Evolutionary conservation across 768 basidiomycete genomes (phyloP).

Genomic region (Boletus pseudopeckii): DNA sequence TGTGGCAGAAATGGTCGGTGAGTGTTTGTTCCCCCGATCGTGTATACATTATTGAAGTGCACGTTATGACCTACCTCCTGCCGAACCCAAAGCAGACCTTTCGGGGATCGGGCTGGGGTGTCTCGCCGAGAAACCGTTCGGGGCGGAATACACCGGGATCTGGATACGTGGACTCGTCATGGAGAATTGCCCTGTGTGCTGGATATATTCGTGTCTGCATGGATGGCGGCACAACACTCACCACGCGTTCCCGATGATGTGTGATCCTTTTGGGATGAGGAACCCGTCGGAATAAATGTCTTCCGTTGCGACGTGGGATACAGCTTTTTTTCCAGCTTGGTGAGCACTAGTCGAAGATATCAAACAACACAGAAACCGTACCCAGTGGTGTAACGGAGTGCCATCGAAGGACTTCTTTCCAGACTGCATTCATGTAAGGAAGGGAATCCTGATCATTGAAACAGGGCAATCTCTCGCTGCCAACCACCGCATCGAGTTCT

Average conservation of each 20-base stretch:
- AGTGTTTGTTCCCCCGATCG: neutral
- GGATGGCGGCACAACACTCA: conserved; percentile 9
- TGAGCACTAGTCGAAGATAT: neutral
- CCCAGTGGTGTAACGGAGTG: conserved; percentile 14
- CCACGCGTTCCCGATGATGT: conserved; percentile 22
- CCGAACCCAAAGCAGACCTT: conserved; percentile 23
- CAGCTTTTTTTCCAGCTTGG: neutral
- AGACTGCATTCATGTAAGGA: conserved; percentile 25
- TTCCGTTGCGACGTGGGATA: conserved; percentile 18
- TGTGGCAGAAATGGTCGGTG: neutral
- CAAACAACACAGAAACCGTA: conserved; percentile 24
- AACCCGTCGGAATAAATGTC: conserved; percentile 15
- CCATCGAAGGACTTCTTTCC: conserved; percentile 28
- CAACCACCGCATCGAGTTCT: conserved; percentile 25
- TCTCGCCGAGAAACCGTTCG: conserved; percentile 31
- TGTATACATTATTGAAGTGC: no score
- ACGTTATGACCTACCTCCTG: no score
- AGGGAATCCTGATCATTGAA: conserved; percentile 22
- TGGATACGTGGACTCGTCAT: conserved; percentile 41
- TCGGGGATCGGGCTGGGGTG: conserved; percentile 17
- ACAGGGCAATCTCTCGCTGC: conserved; percentile 18
- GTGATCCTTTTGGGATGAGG: conserved; percentile 24
- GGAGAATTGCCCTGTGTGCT: conserved; percentile 45
- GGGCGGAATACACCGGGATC: conserved; percentile 33
- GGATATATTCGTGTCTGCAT: conserved; percentile 1